Percentiles rank a stretch among this genome's conserved stretches.
Evolutionary conservation across 2,329 filamentous ascomycete genomes (phyloP).

Genomic region (Leptographium galeiforme): DNA sequence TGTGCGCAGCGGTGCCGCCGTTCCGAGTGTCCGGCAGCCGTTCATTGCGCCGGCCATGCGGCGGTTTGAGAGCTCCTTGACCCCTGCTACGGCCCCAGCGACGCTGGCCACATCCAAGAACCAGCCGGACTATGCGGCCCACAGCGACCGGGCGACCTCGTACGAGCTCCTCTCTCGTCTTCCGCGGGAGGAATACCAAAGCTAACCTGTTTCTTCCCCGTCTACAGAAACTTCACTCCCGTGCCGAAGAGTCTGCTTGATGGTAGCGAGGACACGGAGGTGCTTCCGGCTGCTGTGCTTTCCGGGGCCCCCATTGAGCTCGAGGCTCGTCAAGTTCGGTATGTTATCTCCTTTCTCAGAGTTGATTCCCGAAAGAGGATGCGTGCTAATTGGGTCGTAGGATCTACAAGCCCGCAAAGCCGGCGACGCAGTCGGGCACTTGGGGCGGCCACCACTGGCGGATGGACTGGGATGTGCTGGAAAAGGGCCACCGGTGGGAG

Average conservation of each 20-base stretch:
- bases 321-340: constrained; percentile 89
- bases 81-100: constrained; percentile 29
- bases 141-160: constrained; percentile 83
- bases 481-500: constrained; percentile 94
- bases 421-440: constrained; percentile 88
- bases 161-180: constrained; percentile 30
- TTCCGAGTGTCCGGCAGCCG: constrained; percentile 7
- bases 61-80: constrained; percentile 41
- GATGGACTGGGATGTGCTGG: constrained; percentile 94
- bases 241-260: constrained; percentile 83
- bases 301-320: constrained; percentile 90
- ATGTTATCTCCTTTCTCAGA: constrained; percentile 19
- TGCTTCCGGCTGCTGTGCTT: constrained; percentile 69
- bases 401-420: constrained; percentile 83
- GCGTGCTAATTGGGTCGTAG: constrained; percentile 31
- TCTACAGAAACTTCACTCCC: constrained; percentile 67
- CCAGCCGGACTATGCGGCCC: constrained; percentile 68
- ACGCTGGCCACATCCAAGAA: constrained; percentile 33
- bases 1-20: constrained; percentile 28
- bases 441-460: constrained; percentile 81
- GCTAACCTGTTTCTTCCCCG: neutral
- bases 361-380: neutral
- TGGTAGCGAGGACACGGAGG: constrained; percentile 66
- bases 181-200: neutral
- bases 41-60: constrained; percentile 26